Evolutionary conservation across 2,329 filamentous ascomycete species (phyloP).

Genomic region (Cordyceps cateniannulata): DNA sequence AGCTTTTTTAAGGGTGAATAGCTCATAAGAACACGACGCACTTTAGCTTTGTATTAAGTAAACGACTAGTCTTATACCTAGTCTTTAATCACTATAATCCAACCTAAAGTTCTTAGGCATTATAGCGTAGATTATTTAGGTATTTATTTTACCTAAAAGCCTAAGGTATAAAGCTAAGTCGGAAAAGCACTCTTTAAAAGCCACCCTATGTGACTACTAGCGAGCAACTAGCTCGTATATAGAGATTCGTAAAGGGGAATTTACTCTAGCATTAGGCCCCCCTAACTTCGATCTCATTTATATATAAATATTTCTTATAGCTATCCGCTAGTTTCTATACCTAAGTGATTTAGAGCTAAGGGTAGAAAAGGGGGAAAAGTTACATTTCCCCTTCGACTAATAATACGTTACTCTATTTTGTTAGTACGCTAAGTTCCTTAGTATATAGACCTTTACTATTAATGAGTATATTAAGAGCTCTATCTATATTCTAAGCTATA

Average conservation of each 20-base stretch:
- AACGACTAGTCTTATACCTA: neutral
- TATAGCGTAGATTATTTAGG: neutral
- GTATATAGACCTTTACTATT: slow-evolving; percentile 8
- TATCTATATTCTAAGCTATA: no score
- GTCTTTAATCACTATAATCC: neutral
- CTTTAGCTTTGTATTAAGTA: neutral
- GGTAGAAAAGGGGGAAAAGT: slow-evolving; percentile 6
- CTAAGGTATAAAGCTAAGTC: neutral
- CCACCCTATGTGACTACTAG: slow-evolving; percentile 6
- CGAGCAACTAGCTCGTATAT: slow-evolving; percentile 9
- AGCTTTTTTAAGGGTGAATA: neutral
- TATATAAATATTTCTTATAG: slow-evolving; percentile 12
- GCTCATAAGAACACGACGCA: neutral
- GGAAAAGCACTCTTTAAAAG: neutral
- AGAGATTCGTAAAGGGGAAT: slow-evolving; percentile 15
- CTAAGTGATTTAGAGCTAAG: slow-evolving; percentile 7
- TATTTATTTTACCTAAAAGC: slow-evolving; percentile 2
- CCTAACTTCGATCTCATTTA: slow-evolving; percentile 15
- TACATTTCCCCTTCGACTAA: neutral
- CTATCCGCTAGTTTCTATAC: slow-evolving; percentile 15
- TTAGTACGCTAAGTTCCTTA: slow-evolving; percentile 12
- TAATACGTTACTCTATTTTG: slow-evolving; percentile 10
- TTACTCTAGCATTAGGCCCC: slow-evolving; percentile 7
- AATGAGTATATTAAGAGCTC: neutral
- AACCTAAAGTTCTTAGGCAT: slow-evolving; percentile 4